Base-by-base conservation (phyloP, 1,284 basidiomycete species). In the Cerrena zonata region DNA sequence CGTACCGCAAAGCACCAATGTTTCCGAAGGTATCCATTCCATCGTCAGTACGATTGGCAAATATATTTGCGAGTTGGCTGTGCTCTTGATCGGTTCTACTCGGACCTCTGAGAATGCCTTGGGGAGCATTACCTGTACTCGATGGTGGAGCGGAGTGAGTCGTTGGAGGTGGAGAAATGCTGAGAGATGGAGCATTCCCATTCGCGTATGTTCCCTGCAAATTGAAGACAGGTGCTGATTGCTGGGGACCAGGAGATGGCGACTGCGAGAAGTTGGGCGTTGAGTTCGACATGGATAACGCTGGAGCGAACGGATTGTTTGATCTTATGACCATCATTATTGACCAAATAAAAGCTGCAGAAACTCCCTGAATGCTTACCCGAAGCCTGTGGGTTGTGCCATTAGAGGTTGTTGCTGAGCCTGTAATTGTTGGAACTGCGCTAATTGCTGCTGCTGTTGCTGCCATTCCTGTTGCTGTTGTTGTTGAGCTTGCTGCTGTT, bases 1-100 rank as follows among this genome's bases (percentile, higher is more conserved):
- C 74, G 57, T 63, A 86, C 76, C 94, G 79, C 53, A 94, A 68
- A 49, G 76, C 63, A 34, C 94, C 94, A 38, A 82, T 62, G 67
- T 97, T 97, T 46, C 94, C 94, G 65, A 97, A 97, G 39, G 94
- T 94, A 70, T 97, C 94, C 66, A 88, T 73, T 0, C 94, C 94
- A 59, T 91, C 92, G 50, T 92, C 91, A n/a, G n/a, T n/a, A 49
- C 85, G 76, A 59, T 89, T 88, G 5, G 90, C 93, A 55, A 96
- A 81, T 58, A 96, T 67, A 51, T 70, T 75, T 3, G 92, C 92
- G 49, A 97, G 78, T 44, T 84, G 78, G 5, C 84, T 68, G 65
- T 95, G 86, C 58, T 90, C 82, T 52, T 87, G 80, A 57, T 84
- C 82, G 48, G 72, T 50, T 55, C 68, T 66, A 34, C 67, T 62